Conservation (phyloP, 768 basidiomycete species). For the Leccinum longicurvipes region DNA sequence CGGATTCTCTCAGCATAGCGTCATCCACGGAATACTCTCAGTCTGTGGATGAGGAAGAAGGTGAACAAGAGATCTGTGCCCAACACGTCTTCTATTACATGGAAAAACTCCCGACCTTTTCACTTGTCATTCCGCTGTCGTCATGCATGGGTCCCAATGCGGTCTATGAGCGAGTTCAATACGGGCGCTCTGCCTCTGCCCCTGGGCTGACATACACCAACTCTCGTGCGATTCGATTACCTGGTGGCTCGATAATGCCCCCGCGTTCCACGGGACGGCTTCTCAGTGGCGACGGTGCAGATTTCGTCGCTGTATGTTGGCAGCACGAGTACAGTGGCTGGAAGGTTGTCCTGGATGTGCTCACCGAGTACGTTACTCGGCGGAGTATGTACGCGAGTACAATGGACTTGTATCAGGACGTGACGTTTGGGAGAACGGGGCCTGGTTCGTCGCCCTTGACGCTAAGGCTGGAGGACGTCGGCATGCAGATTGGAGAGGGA, state of each 20-base stretch:
- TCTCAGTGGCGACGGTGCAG: conserved; percentile 67
- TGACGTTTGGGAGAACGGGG: conserved; percentile 49
- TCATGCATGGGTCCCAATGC: conserved; percentile 67
- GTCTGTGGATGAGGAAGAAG: conserved; percentile 38
- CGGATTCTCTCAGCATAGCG: conserved; percentile 56
- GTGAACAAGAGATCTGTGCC: conserved; percentile 58
- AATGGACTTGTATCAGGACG: conserved; percentile 45
- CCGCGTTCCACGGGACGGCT: conserved; percentile 64
- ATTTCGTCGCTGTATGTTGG: conserved; percentile 71
- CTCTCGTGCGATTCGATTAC: conserved; percentile 62
- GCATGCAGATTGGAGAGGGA: conserved; percentile 61
- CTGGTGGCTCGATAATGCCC: conserved; percentile 72
- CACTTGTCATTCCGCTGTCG: conserved; percentile 65
- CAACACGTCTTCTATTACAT: conserved; percentile 76
- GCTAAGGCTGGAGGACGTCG: conserved; percentile 62
- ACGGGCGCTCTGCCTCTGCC: conserved; percentile 45
- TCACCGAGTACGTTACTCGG: conserved; percentile 71
- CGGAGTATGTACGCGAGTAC: conserved; percentile 42
- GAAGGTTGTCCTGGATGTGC: conserved; percentile 78
- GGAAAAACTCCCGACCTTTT: conserved; percentile 64
- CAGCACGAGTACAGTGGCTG: conserved; percentile 81
- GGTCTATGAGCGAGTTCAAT: conserved; percentile 65
- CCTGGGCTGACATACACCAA: conserved; percentile 62
- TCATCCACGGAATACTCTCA: conserved; percentile 41
- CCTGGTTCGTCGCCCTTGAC: conserved; percentile 36